Evolutionary conservation across 352 stramenopile genomes (phyloP), one percentile per base, ranked within the genome.

Genomic region (Phytophthora pisi): DNA sequence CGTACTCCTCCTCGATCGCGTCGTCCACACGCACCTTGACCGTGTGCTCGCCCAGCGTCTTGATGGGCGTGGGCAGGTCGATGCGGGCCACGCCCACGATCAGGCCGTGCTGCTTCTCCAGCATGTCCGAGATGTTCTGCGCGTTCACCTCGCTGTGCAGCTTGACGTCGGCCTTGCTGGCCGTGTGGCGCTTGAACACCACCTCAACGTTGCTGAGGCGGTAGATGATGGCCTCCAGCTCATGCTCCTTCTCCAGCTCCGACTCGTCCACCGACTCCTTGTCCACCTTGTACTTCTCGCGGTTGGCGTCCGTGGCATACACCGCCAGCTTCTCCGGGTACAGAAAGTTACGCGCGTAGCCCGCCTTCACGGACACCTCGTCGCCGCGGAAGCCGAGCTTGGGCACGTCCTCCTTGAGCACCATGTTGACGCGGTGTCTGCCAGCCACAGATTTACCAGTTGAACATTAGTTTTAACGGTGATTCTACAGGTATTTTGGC

Each of bases 261-360:
- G 52, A 66, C 31, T 88, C 76, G 50, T 86, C 71, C 66, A 75
- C 55, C 18, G 72, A 82, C 61, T 86, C 68, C 50, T 89, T 86
- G 67, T 92, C 76, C 57, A 91, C 79, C 52, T 90, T 91, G 79
- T 77, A 94, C 75, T 89, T 90, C 54, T 91, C 71, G 71, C 91
- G 91, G 78, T 98, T 99, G 11, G 75, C 71, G 1, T 89, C 78
- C 30, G 92, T 98, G 13, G 96, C 96, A 74, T 99, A 99, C 45
- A 98, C 83, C 0, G 94, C 95, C 57, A 96, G 80, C 75, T 98
- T 98, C 65, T 98, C 76, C 5, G 96, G 96, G 68, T 98, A 95
- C 49, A 98, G 71, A 58, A 86, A 97, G 79, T 98, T 98, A 53
- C 96, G 91, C 36, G 95, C 95, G 75, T 96, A 98, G 42, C 96